A percentile compares a stretch with the other conserved stretches of the same genome.
phyloP scores from a whole-genome alignment of 2,329 filamentous ascomycete genomes.

The Calonectria pauciramosa region DNA sequence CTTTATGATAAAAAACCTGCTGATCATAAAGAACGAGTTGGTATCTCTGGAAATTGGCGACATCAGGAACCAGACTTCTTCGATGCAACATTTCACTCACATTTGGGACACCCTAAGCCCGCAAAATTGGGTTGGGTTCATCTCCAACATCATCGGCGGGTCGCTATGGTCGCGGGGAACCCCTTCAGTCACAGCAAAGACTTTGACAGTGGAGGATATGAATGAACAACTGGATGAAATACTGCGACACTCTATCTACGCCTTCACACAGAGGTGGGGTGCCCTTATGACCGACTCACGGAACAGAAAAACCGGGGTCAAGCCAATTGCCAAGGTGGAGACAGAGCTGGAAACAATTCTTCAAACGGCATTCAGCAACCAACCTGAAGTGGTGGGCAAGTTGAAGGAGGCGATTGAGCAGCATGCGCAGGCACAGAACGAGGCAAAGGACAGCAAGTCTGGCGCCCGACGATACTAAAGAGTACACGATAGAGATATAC shows the following conservation, averaged over 20 bases:
- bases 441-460: slow-evolving; percentile 54
- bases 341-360: slow-evolving; percentile 70
- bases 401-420: slow-evolving; percentile 73
- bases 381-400: slow-evolving; percentile 71
- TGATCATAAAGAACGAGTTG: slow-evolving; percentile 95
- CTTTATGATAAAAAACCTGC: slow-evolving; percentile 94
- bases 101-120: slow-evolving; percentile 75
- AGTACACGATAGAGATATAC: not conserved
- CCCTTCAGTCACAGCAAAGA: slow-evolving; percentile 54
- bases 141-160: slow-evolving; percentile 69
- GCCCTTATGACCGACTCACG: slow-evolving; percentile 64
- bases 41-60: slow-evolving; percentile 94
- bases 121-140: slow-evolving; percentile 70
- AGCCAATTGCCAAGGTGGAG: slow-evolving; percentile 66
- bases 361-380: slow-evolving; percentile 69
- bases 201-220: slow-evolving; percentile 68
- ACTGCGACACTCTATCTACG: slow-evolving; percentile 72
- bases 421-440: slow-evolving; percentile 66
- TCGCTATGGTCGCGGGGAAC: slow-evolving; percentile 61
- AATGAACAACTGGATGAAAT: slow-evolving; percentile 75
- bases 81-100: slow-evolving; percentile 73
- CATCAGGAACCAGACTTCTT: slow-evolving; percentile 63
- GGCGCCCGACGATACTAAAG: slow-evolving; percentile 49
- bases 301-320: slow-evolving; percentile 62
- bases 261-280: slow-evolving; percentile 73